phyloP scores from a whole-genome alignment of 148 eudicot genomes.

The Linanthus parryae region DNA sequence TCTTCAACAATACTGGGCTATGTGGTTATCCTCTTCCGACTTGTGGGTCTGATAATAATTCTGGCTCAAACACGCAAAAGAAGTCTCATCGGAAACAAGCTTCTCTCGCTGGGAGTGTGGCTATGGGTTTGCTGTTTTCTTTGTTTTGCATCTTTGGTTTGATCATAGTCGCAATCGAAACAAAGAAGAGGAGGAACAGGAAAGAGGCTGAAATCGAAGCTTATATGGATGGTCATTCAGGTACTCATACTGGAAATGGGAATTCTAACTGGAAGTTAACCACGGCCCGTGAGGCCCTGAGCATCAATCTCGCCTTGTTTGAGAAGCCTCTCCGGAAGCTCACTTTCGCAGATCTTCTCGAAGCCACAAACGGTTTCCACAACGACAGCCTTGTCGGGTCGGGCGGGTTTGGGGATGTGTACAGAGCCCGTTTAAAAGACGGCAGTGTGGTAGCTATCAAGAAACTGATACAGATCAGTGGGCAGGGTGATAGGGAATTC shows the following conservation, averaged over 20 bases:
- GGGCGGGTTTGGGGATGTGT: slow-evolving; percentile 95
- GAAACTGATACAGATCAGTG: slow-evolving; percentile 76
- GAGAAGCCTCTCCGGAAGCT: slow-evolving; percentile 78
- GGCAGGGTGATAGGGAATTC: slow-evolving; percentile 91
- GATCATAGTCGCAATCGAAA: slow-evolving; percentile 47
- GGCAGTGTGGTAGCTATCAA: slow-evolving; percentile 81
- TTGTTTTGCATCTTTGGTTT: slow-evolving; percentile 69
- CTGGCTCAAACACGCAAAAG: slow-evolving; percentile 16
- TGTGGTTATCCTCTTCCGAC: slow-evolving; percentile 74
- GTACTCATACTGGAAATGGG: slow-evolving; percentile 43
- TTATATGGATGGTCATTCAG: slow-evolving; percentile 54
- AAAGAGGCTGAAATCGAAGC: slow-evolving; percentile 50
- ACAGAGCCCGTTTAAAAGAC: slow-evolving; percentile 79
- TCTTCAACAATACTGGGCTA: slow-evolving; percentile 64
- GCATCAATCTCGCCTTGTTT: slow-evolving; percentile 74
- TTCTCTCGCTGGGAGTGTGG: slow-evolving; percentile 68
- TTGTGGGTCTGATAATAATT: slow-evolving; percentile 26
- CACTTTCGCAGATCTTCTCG: slow-evolving; percentile 78
- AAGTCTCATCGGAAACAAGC: slow-evolving; percentile 50
- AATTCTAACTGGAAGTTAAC: slow-evolving; percentile 58
- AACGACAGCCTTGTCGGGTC: slow-evolving; percentile 66
- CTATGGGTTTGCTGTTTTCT: slow-evolving; percentile 67
- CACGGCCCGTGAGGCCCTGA: slow-evolving; percentile 61
- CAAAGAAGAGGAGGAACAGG: slow-evolving; percentile 60
- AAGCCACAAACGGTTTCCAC: slow-evolving; percentile 87